A percentile compares a stretch with the other conserved stretches of the same genome.
These are phyloP conservation scores for Balakata baccata DNA, from an alignment of 345 rosid species.

Conservation along the genomic window DNA sequence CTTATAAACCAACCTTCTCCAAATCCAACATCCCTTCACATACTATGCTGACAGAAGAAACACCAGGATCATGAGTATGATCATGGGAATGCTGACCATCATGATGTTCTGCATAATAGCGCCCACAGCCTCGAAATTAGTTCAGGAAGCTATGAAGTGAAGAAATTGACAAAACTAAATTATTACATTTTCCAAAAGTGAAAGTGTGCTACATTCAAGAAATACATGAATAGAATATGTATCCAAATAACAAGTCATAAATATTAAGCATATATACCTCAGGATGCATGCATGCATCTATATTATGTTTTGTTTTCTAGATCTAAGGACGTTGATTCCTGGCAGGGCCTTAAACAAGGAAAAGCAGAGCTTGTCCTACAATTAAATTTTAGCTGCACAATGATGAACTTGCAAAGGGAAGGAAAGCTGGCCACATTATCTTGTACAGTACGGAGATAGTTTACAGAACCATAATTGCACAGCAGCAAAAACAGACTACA, in stretches of 20 bases:
- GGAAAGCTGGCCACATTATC: not conserved
- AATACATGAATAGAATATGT: not conserved
- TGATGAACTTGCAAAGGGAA: not conserved
- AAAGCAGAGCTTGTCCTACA: not conserved
- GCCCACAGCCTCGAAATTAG: not conserved
- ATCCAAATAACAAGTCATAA: not conserved
- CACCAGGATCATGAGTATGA: conserved; percentile 93
- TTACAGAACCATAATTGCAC: too few relatives aligned
- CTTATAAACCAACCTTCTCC: conserved; percentile 62
- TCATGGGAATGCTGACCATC: conserved; percentile 68
- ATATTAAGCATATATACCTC: not conserved
- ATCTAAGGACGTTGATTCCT: not conserved
- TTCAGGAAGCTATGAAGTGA: not conserved
- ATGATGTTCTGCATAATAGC: conserved; percentile 59
- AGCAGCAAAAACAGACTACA: not conserved
- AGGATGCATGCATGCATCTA: not conserved
- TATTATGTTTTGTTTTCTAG: not conserved
- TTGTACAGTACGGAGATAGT: too few relatives aligned
- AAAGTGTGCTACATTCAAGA: not conserved
- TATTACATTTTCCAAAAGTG: not conserved
- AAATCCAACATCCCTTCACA: conserved; percentile 94
- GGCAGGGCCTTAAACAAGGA: not conserved
- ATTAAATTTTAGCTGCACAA: not conserved
- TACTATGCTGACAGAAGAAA: conserved; percentile 88
- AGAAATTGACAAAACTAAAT: not conserved